Percentiles rank a stretch among this genome's conserved stretches.
Conservation (phyloP, 306 rosid species). For the Betula pendula region DNA sequence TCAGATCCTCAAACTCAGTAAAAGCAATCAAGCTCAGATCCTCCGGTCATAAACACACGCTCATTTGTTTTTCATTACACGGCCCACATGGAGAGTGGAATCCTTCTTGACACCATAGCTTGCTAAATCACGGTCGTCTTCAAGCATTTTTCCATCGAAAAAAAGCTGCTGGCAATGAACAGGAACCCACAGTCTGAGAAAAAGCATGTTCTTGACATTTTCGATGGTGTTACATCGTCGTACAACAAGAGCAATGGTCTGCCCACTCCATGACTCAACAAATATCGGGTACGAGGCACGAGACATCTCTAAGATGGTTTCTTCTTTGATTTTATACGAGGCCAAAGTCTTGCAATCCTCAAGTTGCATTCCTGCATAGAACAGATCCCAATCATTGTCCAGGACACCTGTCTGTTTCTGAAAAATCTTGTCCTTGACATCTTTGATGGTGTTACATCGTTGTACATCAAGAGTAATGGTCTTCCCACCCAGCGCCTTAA, state of each 20-base stretch:
- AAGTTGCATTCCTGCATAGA: slow-evolving; percentile 17
- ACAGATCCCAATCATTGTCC: background rate
- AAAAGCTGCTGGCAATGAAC: too few relatives aligned
- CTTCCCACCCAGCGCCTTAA: too few relatives aligned
- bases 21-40: too few relatives aligned
- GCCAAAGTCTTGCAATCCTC: too few relatives aligned
- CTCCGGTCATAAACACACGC: too few relatives aligned
- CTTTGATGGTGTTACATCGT: too few relatives aligned
- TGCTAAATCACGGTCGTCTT: background rate
- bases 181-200: too few relatives aligned
- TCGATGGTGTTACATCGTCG: background rate
- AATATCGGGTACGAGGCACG: slow-evolving; percentile 17
- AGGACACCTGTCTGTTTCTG: background rate
- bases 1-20: too few relatives aligned
- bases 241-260: background rate
- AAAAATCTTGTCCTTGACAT: too few relatives aligned
- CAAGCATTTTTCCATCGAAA: background rate
- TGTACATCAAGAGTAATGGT: too few relatives aligned
- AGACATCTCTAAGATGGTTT: slow-evolving; percentile 6
- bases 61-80: too few relatives aligned
- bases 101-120: slow-evolving; percentile 17
- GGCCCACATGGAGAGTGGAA: slow-evolving; percentile 37
- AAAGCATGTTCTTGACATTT: background rate
- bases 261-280: slow-evolving; percentile 22
- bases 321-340: slow-evolving; percentile 8